Percentiles rank a stretch among this genome's conserved stretches.
Evolutionary conservation across 2,329 filamentous ascomycete species (phyloP).

Genomic region (Botrytis medusae): DNA sequence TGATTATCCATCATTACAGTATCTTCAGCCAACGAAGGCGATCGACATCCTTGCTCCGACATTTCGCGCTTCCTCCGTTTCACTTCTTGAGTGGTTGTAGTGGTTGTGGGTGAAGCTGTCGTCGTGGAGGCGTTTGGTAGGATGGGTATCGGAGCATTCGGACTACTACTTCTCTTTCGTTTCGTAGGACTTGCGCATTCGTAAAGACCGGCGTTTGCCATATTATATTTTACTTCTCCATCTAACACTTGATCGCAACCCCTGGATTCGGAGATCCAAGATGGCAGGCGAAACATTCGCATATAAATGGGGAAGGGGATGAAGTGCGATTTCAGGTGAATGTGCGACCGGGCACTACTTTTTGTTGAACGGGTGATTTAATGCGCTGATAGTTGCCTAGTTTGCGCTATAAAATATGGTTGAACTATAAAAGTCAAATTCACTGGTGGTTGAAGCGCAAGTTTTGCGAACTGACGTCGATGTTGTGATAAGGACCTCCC

Average conservation of each 20-base stretch:
- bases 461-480: slow-evolving; percentile 18
- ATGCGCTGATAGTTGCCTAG: background rate
- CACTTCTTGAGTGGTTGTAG: slow-evolving; percentile 31
- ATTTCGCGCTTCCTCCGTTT: slow-evolving; percentile 40
- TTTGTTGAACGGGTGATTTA: background rate
- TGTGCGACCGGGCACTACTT: slow-evolving; percentile 16
- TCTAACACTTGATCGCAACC: slow-evolving; percentile 53
- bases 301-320: slow-evolving; percentile 37
- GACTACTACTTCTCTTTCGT: slow-evolving; percentile 33
- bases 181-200: slow-evolving; percentile 32
- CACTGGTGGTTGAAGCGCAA: slow-evolving; percentile 11
- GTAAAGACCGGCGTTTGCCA: slow-evolving; percentile 34
- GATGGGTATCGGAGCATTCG: slow-evolving; percentile 23
- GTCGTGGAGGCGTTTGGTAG: slow-evolving; percentile 10
- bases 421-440: slow-evolving; percentile 19
- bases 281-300: slow-evolving; percentile 59
- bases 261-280: slow-evolving; percentile 57
- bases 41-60: slow-evolving; percentile 21
- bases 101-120: slow-evolving; percentile 5
- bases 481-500: slow-evolving; percentile 17
- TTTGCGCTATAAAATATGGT: background rate
- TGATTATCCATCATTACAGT: slow-evolving; percentile 25
- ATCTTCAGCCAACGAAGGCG: slow-evolving; percentile 20
- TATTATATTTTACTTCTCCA: slow-evolving; percentile 46
- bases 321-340: background rate